A percentile compares a stretch with the other conserved stretches of the same genome.
phyloP scores from a whole-genome alignment of 768 basidiomycete species.

The Rubroboletus satanas region DNA sequence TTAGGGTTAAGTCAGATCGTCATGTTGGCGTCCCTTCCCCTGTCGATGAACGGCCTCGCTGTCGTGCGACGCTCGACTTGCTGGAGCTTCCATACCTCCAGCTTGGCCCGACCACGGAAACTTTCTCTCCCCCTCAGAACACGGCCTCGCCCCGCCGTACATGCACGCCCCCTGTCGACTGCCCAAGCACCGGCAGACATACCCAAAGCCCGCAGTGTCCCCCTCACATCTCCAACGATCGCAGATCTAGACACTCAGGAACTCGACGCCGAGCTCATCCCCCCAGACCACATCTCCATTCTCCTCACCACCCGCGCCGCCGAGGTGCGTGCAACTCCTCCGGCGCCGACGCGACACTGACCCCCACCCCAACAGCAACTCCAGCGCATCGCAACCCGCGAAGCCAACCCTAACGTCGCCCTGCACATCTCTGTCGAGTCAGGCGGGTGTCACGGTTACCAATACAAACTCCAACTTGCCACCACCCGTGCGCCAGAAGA shows the following conservation, averaged over 20 bases:
- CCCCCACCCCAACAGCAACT: slow-evolving; percentile 60
- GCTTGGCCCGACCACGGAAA: background rate
- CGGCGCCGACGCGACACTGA: slow-evolving; percentile 47
- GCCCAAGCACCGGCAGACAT: slow-evolving; percentile 23
- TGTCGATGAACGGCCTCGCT: too few species aligned
- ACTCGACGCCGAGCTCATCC: slow-evolving; percentile 57
- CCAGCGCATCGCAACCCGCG: slow-evolving; percentile 45
- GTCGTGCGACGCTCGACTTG: background rate
- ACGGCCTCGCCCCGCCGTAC: background rate
- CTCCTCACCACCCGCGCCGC: slow-evolving; percentile 72
- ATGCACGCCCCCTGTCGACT: background rate
- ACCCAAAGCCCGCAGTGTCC: slow-evolving; percentile 45
- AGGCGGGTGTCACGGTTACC: slow-evolving; percentile 97
- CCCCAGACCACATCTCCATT: slow-evolving; percentile 50
- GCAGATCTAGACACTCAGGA: slow-evolving; percentile 42
- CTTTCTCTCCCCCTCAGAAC: too few species aligned
- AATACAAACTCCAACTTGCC: slow-evolving; percentile 88
- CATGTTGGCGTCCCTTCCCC: too few species aligned
- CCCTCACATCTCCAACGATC: slow-evolving; percentile 44
- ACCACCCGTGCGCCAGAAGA: slow-evolving; percentile 63
- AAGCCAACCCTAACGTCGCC: slow-evolving; percentile 60
- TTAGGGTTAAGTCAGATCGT: background rate
- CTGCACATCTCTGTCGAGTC: slow-evolving; percentile 85
- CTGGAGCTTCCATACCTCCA: background rate
- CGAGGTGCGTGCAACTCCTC: slow-evolving; percentile 45